phyloP scores from a whole-genome alignment of 352 stramenopile species.

The Globisporangium parvum region DNA sequence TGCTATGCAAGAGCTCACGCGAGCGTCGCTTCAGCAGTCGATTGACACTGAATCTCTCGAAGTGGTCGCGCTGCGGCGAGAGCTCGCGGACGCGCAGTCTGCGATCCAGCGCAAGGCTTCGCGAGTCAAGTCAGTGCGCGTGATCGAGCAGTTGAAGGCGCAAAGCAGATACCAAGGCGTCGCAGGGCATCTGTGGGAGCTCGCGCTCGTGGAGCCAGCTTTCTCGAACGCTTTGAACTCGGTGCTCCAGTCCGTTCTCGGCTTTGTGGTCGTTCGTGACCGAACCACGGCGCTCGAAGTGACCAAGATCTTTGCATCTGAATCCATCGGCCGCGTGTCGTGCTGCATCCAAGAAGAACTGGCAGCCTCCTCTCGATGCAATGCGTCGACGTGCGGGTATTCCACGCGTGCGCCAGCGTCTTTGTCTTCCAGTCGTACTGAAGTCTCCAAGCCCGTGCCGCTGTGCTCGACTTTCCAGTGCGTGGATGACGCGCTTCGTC shows the following conservation, averaged over 20 bases:
- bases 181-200: background rate
- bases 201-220: background rate
- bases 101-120: background rate
- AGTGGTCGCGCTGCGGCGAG: background rate
- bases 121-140: background rate
- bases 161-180: background rate
- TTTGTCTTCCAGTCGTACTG: too few species aligned
- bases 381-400: background rate
- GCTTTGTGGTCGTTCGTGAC: constrained; percentile 16
- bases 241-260: constrained; percentile 11
- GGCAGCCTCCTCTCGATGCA: constrained; percentile 2
- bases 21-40: background rate
- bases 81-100: background rate
- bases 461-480: constrained; percentile 16
- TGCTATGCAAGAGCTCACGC: background rate
- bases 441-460: constrained; percentile 4
- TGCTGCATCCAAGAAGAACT: constrained; percentile 23
- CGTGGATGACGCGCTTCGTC: constrained; percentile 5
- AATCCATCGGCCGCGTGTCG: constrained; percentile 15
- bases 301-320: constrained; percentile 10
- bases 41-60: background rate
- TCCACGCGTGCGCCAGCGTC: background rate
- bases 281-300: constrained; percentile 12
- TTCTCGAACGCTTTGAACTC: constrained; percentile 16
- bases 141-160: constrained; percentile 1